A percentile compares a stretch with the other conserved stretches of the same genome.
Evolutionary conservation across 805 yeast species (phyloP).

Genomic region (Wickerhamomyces subpelliculosus): DNA sequence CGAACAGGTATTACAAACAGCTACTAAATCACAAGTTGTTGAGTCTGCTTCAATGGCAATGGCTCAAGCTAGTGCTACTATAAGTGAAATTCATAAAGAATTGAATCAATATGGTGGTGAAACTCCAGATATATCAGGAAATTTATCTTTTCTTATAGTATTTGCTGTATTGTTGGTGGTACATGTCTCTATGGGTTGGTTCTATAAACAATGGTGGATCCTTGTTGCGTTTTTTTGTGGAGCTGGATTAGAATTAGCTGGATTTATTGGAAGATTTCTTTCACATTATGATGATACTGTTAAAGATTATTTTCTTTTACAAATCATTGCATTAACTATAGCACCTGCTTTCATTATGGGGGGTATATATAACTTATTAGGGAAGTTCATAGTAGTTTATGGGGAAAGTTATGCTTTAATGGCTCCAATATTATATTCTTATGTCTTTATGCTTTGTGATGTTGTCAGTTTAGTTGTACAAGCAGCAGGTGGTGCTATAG

Average conservation of each 20-base stretch:
- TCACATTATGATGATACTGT: constrained; percentile 31
- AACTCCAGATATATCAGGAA: constrained; percentile 32
- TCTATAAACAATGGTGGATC: constrained; percentile 55
- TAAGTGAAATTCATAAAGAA: neutral
- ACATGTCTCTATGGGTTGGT: constrained; percentile 35
- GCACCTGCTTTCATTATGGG: constrained; percentile 80
- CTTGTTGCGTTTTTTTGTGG: constrained; percentile 47
- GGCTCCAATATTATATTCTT: constrained; percentile 51
- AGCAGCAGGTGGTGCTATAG: constrained; percentile 67
- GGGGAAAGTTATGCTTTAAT: constrained; percentile 45
- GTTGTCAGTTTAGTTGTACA: constrained; percentile 53
- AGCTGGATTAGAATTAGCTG: constrained; percentile 51
- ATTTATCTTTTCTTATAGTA: constrained; percentile 44
- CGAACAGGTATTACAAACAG: neutral
- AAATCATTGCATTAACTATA: constrained; percentile 57
- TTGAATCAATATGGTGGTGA: neutral
- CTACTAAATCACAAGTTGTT: neutral
- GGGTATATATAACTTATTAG: constrained; percentile 63
- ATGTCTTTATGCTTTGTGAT: constrained; percentile 57
- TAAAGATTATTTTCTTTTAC: constrained; percentile 42
- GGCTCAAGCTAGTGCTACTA: neutral
- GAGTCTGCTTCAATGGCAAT: neutral
- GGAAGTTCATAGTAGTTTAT: constrained; percentile 53
- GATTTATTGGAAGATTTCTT: constrained; percentile 52
- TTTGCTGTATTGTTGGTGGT: constrained; percentile 37